phyloP scores from a whole-genome alignment of 345 rosid genomes.

The Barbarea vulgaris region DNA sequence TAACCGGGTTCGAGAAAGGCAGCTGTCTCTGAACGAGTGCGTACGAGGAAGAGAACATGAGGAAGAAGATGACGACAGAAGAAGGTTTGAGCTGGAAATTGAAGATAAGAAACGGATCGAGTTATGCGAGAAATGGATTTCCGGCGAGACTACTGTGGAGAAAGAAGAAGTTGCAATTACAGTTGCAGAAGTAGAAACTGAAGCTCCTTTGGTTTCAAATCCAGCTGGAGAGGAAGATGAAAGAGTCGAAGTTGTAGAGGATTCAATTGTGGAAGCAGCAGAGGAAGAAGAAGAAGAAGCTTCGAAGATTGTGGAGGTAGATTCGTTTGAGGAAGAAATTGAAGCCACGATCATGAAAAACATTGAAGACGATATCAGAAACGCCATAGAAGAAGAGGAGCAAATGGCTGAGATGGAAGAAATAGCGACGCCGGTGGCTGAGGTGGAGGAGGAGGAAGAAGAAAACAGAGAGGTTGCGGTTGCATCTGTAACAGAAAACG shows the following conservation, averaged over 20 bases:
- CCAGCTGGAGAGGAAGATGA: slow-evolving; percentile 30
- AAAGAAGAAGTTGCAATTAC: slow-evolving; percentile 13
- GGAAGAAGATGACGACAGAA: slow-evolving; percentile 23
- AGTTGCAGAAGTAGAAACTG: slow-evolving; percentile 41
- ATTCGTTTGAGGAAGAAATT: slow-evolving; percentile 35
- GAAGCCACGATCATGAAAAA: slow-evolving; percentile 31
- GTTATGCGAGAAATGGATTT: slow-evolving; percentile 39
- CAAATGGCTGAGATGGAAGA: slow-evolving; percentile 12
- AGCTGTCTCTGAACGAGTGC: slow-evolving; percentile 39
- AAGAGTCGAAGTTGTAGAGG: slow-evolving; percentile 16
- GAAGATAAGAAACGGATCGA: slow-evolving; percentile 44
- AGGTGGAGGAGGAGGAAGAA: slow-evolving; percentile 23
- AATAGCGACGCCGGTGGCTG: slow-evolving; percentile 6
- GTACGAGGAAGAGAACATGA: slow-evolving; percentile 21
- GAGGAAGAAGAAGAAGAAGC: slow-evolving; percentile 22
- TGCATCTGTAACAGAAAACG: slow-evolving; percentile 15
- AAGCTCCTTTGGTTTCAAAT: slow-evolving; percentile 16
- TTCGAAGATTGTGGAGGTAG: slow-evolving; percentile 5
- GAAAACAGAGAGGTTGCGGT: slow-evolving; percentile 20
- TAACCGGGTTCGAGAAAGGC: slow-evolving; percentile 68
- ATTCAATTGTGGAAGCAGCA: slow-evolving; percentile 30
- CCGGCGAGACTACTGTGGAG: slow-evolving; percentile 37
- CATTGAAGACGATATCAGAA: slow-evolving; percentile 37
- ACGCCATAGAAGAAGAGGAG: slow-evolving; percentile 35
- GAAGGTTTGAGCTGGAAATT: slow-evolving; percentile 39